Percentiles rank a stretch among this genome's conserved stretches.
Evolutionary conservation across 2,329 filamentous ascomycete species (phyloP).

Genomic region (Scytalidium lignicola): DNA sequence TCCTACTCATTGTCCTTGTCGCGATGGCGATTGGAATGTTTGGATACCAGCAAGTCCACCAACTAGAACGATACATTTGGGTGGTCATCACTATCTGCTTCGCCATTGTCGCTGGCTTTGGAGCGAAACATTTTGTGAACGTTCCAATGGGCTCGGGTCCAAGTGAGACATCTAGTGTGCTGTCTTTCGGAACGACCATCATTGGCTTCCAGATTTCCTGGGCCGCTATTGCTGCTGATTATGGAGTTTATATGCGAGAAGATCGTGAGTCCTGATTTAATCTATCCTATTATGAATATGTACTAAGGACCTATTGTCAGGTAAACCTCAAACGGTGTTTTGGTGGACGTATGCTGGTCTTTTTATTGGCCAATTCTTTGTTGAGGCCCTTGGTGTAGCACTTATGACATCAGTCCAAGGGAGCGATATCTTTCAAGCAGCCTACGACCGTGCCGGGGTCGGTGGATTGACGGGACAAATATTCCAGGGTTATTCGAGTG

Average conservation of each 20-base stretch:
- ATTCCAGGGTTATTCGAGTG: constrained; percentile 44
- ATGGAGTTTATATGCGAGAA: constrained; percentile 65
- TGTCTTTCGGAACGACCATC: constrained; percentile 62
- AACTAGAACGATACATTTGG: constrained; percentile 17
- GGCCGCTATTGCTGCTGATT: constrained; percentile 68
- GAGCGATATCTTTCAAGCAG: constrained; percentile 38
- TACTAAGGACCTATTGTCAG: too few species aligned
- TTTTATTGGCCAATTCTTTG: constrained; percentile 43
- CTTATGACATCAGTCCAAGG: too few species aligned
- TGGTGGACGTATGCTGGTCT: constrained; percentile 61
- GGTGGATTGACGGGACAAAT: constrained; percentile 63
- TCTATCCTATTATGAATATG: too few species aligned
- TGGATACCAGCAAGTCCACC: constrained; percentile 16
- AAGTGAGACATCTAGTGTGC: constrained; percentile 51
- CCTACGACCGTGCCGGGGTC: constrained; percentile 49
- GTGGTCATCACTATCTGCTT: constrained; percentile 13
- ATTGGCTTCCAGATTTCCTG: constrained; percentile 66
- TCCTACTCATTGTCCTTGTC: constrained; percentile 17
- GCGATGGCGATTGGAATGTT: constrained; percentile 16
- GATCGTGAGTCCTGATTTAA: background rate
- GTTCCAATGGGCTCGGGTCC: constrained; percentile 49
- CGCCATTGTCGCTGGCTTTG: constrained; percentile 14
- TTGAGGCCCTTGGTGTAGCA: too few species aligned
- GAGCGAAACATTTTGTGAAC: constrained; percentile 43
- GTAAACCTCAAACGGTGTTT: constrained; percentile 35